Evolutionary conservation across 768 basidiomycete genomes (phyloP), one percentile per base, ranked within the genome.

Genomic region (Dioszegia crocea): DNA sequence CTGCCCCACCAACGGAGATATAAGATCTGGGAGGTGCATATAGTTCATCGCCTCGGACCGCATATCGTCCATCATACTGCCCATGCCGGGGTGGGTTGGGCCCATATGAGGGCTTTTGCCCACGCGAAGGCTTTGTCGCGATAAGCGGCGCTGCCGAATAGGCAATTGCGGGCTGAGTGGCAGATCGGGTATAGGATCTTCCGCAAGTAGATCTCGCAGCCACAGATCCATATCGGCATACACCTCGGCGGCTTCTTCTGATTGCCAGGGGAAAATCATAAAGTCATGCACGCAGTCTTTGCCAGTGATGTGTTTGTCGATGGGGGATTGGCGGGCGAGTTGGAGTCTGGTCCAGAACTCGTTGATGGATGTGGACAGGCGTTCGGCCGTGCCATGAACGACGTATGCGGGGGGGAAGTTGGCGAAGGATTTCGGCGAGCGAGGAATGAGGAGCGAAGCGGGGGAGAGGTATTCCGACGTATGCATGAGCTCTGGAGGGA

Each of bases 201-300:
- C 26, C 19, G 51, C 40, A 21, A 72, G 38, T 24, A 72, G 40
- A 3, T 67, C 63, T 47, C 67, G 38, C 14, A 72, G 50, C 70
- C 70, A 72, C 1, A 24, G 52, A 49, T 72, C 67, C 21, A 72
- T 56, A 33, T 63, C 63, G 49, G 63, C 63, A 29, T 72, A 72
- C 16, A 62, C 58, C 29, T 51, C 40, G 5, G 67, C 61, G 24
- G 70, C 63, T 47, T 72, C 70, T 39, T 65, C 65, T 8, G 65
- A 63, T 61, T 65, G 64, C 71, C 71, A 73, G 2, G 71, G 71
- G 56, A 73, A 73, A 24, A 73, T 73, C 61, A 66, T 65, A 45
- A 69, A 69, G 47, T 73, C 71, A 27, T 73, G 71, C 1, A 68
- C 65, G 1, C 57, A 53, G 33, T 69, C 71, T 19, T 46, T 50